Evolutionary conservation across 2,329 filamentous ascomycete genomes (phyloP).

Genomic region (Dendryphion nanum): DNA sequence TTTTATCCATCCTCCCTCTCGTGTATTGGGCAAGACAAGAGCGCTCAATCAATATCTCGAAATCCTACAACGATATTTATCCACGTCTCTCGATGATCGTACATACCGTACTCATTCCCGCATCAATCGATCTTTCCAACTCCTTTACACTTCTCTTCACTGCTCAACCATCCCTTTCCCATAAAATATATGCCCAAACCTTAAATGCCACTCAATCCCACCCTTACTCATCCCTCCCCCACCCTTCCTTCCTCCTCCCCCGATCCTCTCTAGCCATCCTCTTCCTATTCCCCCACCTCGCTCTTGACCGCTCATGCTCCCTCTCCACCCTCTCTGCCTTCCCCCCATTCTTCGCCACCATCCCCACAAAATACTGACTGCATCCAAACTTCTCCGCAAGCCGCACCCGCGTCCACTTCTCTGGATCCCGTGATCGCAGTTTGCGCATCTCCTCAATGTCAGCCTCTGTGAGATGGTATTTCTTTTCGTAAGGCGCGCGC

Average conservation of each 20-base stretch:
- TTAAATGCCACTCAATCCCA: neutral
- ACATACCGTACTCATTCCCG: too few relatives aligned
- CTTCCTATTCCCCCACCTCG: constrained; percentile 60
- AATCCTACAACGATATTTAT: too few relatives aligned
- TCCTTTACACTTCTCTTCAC: too few relatives aligned
- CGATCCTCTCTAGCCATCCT: constrained; percentile 62
- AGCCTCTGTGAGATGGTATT: constrained; percentile 58
- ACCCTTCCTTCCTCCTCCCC: constrained; percentile 57
- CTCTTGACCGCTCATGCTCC: constrained; percentile 56
- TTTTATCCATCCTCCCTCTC: too few relatives aligned
- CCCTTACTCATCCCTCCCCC: constrained; percentile 53
- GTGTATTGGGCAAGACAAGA: too few relatives aligned
- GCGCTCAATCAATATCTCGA: too few relatives aligned
- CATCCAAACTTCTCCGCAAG: constrained; percentile 64
- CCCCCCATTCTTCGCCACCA: constrained; percentile 51
- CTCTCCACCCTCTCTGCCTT: constrained; percentile 43
- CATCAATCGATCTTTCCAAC: too few relatives aligned
- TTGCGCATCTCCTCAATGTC: constrained; percentile 60
- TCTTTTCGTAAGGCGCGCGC: constrained; percentile 54
- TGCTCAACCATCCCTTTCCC: too few relatives aligned
- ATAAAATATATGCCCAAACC: neutral
- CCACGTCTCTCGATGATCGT: too few relatives aligned
- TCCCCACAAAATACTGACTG: constrained; percentile 60
- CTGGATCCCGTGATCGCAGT: constrained; percentile 55
- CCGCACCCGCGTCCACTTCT: constrained; percentile 58